Conservation (phyloP, 2,329 filamentous ascomycete species). For the Meredithiella fracta region DNA sequence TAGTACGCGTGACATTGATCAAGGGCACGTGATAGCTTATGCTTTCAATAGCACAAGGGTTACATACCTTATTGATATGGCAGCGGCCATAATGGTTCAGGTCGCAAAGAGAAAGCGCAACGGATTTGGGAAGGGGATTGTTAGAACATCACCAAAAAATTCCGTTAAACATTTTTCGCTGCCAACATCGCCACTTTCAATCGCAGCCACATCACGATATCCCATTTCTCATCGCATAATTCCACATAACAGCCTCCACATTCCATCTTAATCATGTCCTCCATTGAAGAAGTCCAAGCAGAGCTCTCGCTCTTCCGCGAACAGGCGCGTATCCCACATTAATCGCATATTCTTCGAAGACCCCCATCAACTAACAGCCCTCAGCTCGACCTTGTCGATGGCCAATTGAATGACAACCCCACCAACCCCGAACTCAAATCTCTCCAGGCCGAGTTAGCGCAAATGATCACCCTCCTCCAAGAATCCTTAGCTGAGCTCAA, state of each 20-base stretch:
- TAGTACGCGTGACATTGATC: no score
- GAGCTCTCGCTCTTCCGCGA: constrained; percentile 40
- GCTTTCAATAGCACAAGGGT: no score
- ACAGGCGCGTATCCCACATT: constrained; percentile 28
- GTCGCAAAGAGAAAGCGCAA: no score
- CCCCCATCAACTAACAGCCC: constrained; percentile 16
- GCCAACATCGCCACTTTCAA: background rate
- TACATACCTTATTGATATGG: no score
- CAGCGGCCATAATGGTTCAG: no score
- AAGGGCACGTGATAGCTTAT: no score
- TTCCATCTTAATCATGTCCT: constrained; percentile 6
- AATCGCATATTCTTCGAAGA: background rate
- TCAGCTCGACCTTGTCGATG: constrained; percentile 61
- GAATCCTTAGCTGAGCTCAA: constrained; percentile 68
- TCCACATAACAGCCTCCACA: background rate
- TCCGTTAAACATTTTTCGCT: no score
- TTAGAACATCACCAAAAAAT: no score
- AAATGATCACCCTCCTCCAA: constrained; percentile 64
- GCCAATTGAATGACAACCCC: constrained; percentile 63
- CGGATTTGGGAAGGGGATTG: no score
- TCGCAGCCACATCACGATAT: background rate
- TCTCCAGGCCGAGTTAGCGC: constrained; percentile 66
- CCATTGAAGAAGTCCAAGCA: constrained; percentile 26
- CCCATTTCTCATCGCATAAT: background rate
- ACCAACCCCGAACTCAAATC: constrained; percentile 61